Base-by-base conservation (phyloP, 192 early-diverging fungal genomes). In the Linderina pennispora region DNA sequence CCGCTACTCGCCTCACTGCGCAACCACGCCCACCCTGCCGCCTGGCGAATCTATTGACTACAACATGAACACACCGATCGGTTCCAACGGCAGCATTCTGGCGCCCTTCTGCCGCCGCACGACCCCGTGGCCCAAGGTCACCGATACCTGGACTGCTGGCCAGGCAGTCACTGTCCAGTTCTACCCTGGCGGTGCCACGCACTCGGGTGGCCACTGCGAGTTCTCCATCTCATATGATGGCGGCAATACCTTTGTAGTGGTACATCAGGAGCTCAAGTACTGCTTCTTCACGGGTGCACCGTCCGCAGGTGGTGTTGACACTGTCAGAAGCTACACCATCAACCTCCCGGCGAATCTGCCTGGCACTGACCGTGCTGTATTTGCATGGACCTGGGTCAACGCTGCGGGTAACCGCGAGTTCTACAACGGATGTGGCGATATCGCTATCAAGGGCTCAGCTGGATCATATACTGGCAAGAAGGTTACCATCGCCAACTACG, bases 371-470 rank as follows among this genome's bases (percentile, higher is more conserved):
- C 23, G 42, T 4, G 68, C 62, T 1, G 31, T 74, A 0, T 65
- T 80, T 25, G 74, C 69, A 2, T 87, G 84, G 82, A 61, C 74
- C 3, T 85, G 84, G 84, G 78, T 81, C 28, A 83, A 82, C 45
- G 81, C 82, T 1, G 38, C 72, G 5, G 81, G 78, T 1, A 82
- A 82, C 43, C 68, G 75, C 23, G 84, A 86, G 59, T 82, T 72
- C 34, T 86, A 86, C 50, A 79, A 70, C 44, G 80, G 77, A 35
- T 80, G 81, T 45, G 74, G 79, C 23, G 77, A 74, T 38, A 69
- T 84, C 41, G 36, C 47, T 0, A 73, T 72, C 18, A 48, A 53
- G 0, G 35, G 37, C 52, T 50, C 57, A 0, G 21, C 23, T 3
- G 35, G 46, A 1, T 39, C 40, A 7, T 56, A 77, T 24, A 62